Base-by-base conservation (phyloP, 345 rosid genomes). In the Eucalyptus curtisii region DNA sequence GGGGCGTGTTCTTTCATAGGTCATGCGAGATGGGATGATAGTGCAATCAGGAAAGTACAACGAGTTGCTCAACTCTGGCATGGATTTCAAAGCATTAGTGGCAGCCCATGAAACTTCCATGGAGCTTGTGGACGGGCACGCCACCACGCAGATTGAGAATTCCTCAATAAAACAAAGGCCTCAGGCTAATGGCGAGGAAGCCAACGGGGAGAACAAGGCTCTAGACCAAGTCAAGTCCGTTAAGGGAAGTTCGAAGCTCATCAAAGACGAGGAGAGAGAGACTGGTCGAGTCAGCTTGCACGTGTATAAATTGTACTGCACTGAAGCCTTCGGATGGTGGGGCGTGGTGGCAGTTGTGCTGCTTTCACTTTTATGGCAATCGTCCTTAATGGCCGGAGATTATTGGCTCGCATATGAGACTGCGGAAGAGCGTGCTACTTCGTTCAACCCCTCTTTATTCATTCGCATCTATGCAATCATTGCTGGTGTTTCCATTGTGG, bases 381-480 rank as follows among this genome's bases (percentile, higher is more conserved):
- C 90, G 19, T 93, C 99, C 87, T 33, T 87, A 42, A 97, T 97
- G 99, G 97, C 98, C 19, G 92, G 95, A 68, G 99, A 97, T 90
- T 97, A 97, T 90, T 97, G 99, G 99, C 93, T 96, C 52, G 96
- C 99, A 22, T 96, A 96, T 66, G 98, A 96, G 94, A 97, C 99
- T 86, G 91, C 98, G 49, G 95, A 88, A 42, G 91, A 94, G 33
- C 94, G 89, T 24, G 91, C 96, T 31, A 16, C 87, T 24, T 90
- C 92, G 7, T 97, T 96, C 89, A 86, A 93, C 44, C 94, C 97
- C 76, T 90, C 93, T 25, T 30, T 88, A 48, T 97, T 96, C 94
- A 95, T 97, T 68, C 86, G 89, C 48, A 93, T 96, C 49, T 97
- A 97, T 88, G 94, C 89, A 64, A 90, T 89, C 85, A 97, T 95